Evolutionary conservation across 805 yeast species (phyloP).

Genomic region (Komagataella kurtzmanii): DNA sequence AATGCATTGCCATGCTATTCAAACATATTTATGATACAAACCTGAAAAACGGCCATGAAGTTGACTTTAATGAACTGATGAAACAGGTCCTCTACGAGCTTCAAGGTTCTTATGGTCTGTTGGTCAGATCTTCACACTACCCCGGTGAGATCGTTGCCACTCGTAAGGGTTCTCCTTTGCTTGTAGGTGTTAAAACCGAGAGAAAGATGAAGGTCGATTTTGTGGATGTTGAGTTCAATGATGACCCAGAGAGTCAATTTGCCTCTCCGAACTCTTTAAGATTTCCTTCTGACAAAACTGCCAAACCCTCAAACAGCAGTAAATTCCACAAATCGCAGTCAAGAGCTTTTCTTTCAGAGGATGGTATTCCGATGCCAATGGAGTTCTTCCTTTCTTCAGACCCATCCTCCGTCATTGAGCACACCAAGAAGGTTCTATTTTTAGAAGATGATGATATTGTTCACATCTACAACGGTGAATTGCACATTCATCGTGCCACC

Average conservation of each 20-base stretch:
- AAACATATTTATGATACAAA: slow-evolving; percentile 80
- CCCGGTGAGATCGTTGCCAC: slow-evolving; percentile 96
- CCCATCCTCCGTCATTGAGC: slow-evolving; percentile 92
- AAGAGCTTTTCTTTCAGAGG: slow-evolving; percentile 92
- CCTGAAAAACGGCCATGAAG: slow-evolving; percentile 54
- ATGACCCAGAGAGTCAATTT: slow-evolving; percentile 14
- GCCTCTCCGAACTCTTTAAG: slow-evolving; percentile 7
- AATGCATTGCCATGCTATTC: slow-evolving; percentile 91
- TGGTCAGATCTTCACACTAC: slow-evolving; percentile 82
- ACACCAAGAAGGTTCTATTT: slow-evolving; percentile 92
- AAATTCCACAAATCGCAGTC: slow-evolving; percentile 80
- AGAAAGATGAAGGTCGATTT: slow-evolving; percentile 92
- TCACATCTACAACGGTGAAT: slow-evolving; percentile 94
- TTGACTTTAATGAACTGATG: slow-evolving; percentile 85
- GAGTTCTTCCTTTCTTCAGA: slow-evolving; percentile 95
- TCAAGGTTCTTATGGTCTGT: slow-evolving; percentile 95
- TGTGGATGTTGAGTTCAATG: slow-evolving; percentile 90
- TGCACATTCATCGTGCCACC: slow-evolving; percentile 94
- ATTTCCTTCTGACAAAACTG: slow-evolving; percentile 11
- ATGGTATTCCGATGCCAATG: slow-evolving; percentile 83
- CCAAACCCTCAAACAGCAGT: slow-evolving; percentile 11
- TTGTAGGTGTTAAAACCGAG: slow-evolving; percentile 95
- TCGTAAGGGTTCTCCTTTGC: slow-evolving; percentile 94
- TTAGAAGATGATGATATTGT: slow-evolving; percentile 98
- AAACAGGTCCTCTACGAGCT: slow-evolving; percentile 85